Base-by-base conservation (phyloP, 192 early-diverging fungal species). In the Phlyctochytrium bullatum region DNA sequence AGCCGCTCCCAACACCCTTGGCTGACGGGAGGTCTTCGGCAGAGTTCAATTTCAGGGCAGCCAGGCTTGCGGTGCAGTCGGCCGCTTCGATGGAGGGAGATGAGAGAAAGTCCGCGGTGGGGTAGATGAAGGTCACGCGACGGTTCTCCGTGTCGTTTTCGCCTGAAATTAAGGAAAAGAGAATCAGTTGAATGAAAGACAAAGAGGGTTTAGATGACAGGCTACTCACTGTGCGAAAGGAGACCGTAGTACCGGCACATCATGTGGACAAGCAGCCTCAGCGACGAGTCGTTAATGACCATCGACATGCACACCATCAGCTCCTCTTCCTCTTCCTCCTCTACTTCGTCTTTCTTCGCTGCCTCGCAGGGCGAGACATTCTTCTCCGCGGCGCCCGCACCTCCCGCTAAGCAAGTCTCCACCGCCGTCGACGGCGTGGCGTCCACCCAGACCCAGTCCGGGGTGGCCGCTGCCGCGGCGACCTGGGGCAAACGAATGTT, bases 181-280 rank as follows among this genome's bases (percentile, higher is more conserved):
- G 34, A 20, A 30, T 20, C 34, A 25, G 0, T 16, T 17, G 16
- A 6, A 64, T 65, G 0, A 32, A 31, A 27, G 56, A 33, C 3
- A 31, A 54, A 40, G 52, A 28, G 56, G 47, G 34, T n/a, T n/a
- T 30, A 4, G n/a, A n/a, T 51, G 27, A 52, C 3, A 34, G 23
- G 10, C 57, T 33, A 67, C 72, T 57, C 59, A 68, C 72, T 73
- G 47, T 58, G 61, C 17, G 66, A 68, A n/a, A 50, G 32, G 3
- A 73, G 57, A 12, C 32, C 24, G 33, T 73, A 68, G 47, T 68
- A 73, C 16, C 62, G 40, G 53, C 72, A 73, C 61, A 73, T 62
- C n/a, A 56, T 34, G 56, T 73, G 72, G 10, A 68, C 66, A 27
- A 73, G 20, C 28, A 73, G 34, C 27, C 72, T 35, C 61, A 68